phyloP scores from a whole-genome alignment of 2,329 filamentous ascomycete genomes.

The Meredithiella fracta region DNA sequence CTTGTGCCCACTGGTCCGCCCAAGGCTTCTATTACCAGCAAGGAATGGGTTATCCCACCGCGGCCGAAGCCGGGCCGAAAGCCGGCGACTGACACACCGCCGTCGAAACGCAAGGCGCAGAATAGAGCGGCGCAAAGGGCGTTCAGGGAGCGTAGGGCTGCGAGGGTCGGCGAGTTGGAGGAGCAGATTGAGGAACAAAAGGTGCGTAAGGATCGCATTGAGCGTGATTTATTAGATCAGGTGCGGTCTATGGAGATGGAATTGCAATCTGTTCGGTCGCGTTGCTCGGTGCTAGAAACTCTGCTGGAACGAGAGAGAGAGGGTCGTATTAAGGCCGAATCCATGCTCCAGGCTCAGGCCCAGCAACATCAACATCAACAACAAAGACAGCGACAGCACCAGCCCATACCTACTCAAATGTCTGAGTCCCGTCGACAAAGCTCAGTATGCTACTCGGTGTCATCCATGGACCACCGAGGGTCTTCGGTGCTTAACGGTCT shows the following conservation, averaged over 20 bases:
- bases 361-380: constrained; percentile 17
- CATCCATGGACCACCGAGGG: constrained; percentile 2
- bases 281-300: constrained; percentile 46
- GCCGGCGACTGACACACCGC: constrained; percentile 80
- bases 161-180: constrained; percentile 62
- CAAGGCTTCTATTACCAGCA: constrained; percentile 51
- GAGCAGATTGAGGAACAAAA: constrained; percentile 47
- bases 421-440: constrained; percentile 12
- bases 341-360: constrained; percentile 22
- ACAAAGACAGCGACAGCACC: constrained; percentile 19
- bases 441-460: constrained; percentile 8
- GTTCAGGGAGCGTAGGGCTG: constrained; percentile 74
- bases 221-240: constrained; percentile 40
- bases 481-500: neutral
- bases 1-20: constrained; percentile 23
- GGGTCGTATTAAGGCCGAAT: constrained; percentile 29
- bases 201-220: constrained; percentile 38
- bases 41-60: constrained; percentile 73
- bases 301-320: constrained; percentile 43
- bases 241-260: constrained; percentile 46
- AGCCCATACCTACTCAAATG: constrained; percentile 5
- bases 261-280: constrained; percentile 46
- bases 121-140: constrained; percentile 83
- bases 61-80: constrained; percentile 83
- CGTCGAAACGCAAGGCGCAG: constrained; percentile 85